Base-by-base conservation (phyloP, 306 rosid genomes). In the Citrullus amarus region DNA sequence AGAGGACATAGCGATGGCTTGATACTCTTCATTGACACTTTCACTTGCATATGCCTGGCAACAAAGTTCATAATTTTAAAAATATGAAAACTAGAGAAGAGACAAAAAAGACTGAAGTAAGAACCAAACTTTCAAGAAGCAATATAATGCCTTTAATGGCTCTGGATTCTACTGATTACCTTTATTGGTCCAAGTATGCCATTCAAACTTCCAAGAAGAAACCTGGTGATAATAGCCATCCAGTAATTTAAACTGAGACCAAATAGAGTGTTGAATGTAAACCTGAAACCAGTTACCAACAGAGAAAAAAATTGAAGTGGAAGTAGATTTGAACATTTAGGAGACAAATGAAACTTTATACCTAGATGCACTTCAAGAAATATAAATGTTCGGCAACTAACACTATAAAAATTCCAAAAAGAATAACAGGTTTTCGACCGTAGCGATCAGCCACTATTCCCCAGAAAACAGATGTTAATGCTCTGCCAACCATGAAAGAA, bases 121-220 rank as follows among this genome's bases (percentile, higher is more conserved):
- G 16, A 41, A 43, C 17, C 55, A 69, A 69, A 69, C 53, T 68
- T 68, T 44, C 8, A 43, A 22, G 20, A 28, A 72, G 59, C 5
- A 70, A 20, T 20, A 69, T 43, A 22, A 69, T 22, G 56, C 39
- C 38, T 44, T 22, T 12, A 22, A 44, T 44, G 30, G 32, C 8
- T 54, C 16, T 68, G 30, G 73, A 68, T 68, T 41, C 34, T 5
- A 80, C 32, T 3, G 14, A 51, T 38, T 83, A 93, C 98, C 98
- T 92, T 94, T 44, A 92, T 91, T 28, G 96, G 97, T 81, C 96
- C 97, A 80, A 94, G 88, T 61, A 87, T 50, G 68, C 98, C 98
- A 82, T 91, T 91, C 77, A 92, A 87, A 82, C 85, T 46, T 78
- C 98, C 98, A 38, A 92, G 93, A 86, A 92, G 89, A 88, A 95